Evolutionary conservation across 2,329 filamentous ascomycete species (phyloP).

Genomic region (Cercospora berteroae): DNA sequence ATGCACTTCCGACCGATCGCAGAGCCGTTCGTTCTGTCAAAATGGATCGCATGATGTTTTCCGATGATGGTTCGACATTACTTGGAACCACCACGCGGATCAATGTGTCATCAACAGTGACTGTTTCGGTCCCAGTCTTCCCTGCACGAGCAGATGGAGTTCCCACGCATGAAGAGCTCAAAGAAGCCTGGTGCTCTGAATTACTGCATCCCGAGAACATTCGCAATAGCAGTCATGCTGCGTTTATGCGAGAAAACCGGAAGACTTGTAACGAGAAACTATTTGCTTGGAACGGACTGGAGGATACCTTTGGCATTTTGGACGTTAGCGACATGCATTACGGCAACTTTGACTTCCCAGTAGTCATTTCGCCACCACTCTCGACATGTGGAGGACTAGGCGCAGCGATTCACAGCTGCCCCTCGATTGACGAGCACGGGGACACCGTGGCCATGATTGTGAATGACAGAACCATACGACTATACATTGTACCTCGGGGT

Average conservation of each 20-base stretch:
- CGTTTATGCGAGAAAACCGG: conserved; percentile 37
- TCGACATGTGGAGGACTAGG: conserved; percentile 40
- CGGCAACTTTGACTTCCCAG: conserved; percentile 39
- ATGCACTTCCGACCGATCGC: conserved; percentile 45
- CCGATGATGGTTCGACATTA: conserved; percentile 39
- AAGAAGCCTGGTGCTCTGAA: conserved; percentile 41
- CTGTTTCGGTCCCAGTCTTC: conserved; percentile 39
- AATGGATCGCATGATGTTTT: conserved; percentile 40
- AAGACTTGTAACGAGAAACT: conserved; percentile 36
- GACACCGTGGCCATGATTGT: conserved; percentile 41
- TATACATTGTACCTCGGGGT: conserved; percentile 38
- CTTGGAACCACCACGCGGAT: conserved; percentile 40
- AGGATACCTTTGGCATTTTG: conserved; percentile 40
- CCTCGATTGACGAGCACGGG: conserved; percentile 39
- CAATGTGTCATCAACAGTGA: conserved; percentile 38
- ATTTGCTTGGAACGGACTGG: conserved; percentile 40
- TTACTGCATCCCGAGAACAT: conserved; percentile 41
- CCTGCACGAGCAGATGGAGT: conserved; percentile 32
- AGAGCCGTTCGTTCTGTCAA: conserved; percentile 37
- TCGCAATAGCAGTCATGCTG: conserved; percentile 40
- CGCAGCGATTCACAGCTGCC: conserved; percentile 39
- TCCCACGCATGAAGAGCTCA: conserved; percentile 39
- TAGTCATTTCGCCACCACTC: conserved; percentile 39
- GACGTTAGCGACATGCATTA: conserved; percentile 38
- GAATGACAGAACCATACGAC: conserved; percentile 39